Base-by-base conservation (phyloP, 2,329 filamentous ascomycete genomes). In the Penicillium sp. region DNA sequence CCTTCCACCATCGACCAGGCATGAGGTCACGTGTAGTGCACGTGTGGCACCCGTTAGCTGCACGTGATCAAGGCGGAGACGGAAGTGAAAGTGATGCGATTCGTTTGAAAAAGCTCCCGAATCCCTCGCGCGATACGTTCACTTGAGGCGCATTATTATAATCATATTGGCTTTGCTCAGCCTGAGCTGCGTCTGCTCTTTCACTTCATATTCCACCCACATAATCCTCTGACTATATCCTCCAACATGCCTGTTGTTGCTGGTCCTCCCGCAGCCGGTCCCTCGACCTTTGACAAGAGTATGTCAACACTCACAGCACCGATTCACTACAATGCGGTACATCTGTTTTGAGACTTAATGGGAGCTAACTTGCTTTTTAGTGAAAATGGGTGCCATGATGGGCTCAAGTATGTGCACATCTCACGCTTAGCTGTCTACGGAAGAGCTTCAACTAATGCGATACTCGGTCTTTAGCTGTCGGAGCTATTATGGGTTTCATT, bases 381-480 rank as follows among this genome's bases (percentile, higher is more conserved):
- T 92, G 75, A 97, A 96, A 82, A 97, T 97, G 92, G 94, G 94
- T 67, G 92, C 89, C 60, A 88, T 99, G 88, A 97, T 97, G 92
- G 94, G 94, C 67, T 90, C 92, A 74, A 95, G 93, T 97, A 89
- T 69, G 92, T 85, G 54, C 46, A 42, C 50, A 55, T 44, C 44
- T 59, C 33, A 40, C n/a, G n/a, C 48, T 18, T 14, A 26, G 43
- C 23, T 18, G 23, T 54, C 46, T 47, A 42, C 18, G 14, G 18
- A 37, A 29, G 44, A 56, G 25, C 54, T 53, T 23, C 8, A 53
- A 51, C 65, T 65, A 58, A 64, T 53, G 55, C 56, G 46, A 54
- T 48, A 54, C 33, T 56, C 41, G 35, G 37, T 59, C 55, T 41
- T 57, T 67, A 97, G 94, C 92, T 76, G 94, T 99, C 59, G 94